Base-by-base conservation (phyloP, 345 rosid species). In the Dimocarpus longan region DNA sequence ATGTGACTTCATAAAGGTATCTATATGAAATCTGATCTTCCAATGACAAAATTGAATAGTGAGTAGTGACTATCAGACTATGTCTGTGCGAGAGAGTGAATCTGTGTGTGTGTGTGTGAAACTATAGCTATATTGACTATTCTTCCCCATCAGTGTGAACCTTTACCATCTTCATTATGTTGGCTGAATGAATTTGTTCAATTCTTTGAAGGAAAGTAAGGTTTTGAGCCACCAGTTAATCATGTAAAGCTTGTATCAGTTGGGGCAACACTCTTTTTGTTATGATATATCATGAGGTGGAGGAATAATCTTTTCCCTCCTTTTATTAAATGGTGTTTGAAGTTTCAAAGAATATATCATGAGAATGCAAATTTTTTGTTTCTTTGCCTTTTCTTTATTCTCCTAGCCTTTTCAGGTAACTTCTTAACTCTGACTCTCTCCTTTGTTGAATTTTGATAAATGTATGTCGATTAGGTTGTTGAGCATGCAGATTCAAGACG, bases 331-430 rank as follows among this genome's bases (percentile, higher is more conserved):
- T 81, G 50, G 50, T 80, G 74, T 65, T 77, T 80, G 73, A 71
- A 81, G 76, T 77, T 72, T 76, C 40, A 79, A 76, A 68, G 79
- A 73, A 72, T 66, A 74, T 48, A 54, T 73, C 73, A 22, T 40
- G 59, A 50, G 37, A 40, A 60, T 66, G 66, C 43, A 65, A 52
- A 24, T 66, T 52, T 44, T 68, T 66, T 22, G 21, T 32, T 77
- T 64, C 74, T 32, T 75, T 64, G 22, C 79, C 66, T 82, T 75
- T 76, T 57, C 76, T 66, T 76, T 70, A 37, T 66, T 56, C 66
- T 75, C 15, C 44, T 5, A 0, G 50, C 44, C 37, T 73, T 32
- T 72, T 65, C 22, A 18, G 19, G 28, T 43, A 21, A 64, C 32
- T 60, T 60, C 59, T 54, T 40, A 21, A 77, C 66, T 42, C 12